Evolutionary conservation across 139 green algal genomes (phyloP).

Genomic region (Pseudopediastrum boryanum): DNA sequence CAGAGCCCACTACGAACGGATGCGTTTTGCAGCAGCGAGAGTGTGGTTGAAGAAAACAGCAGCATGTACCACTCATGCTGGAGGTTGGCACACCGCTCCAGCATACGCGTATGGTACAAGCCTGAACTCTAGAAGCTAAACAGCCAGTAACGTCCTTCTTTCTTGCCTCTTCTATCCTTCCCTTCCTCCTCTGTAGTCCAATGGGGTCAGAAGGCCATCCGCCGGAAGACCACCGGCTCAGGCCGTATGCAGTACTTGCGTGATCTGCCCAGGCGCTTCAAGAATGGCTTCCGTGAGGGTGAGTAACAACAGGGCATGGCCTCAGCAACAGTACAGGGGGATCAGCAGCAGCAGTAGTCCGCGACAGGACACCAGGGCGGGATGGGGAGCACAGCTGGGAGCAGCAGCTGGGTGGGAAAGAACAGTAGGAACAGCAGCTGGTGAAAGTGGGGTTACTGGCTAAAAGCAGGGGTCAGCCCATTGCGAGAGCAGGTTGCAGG

Average conservation of each 20-base stretch:
- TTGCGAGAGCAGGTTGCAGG: too few species aligned
- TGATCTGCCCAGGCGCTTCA: constrained; percentile 89
- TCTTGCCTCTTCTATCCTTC: background rate
- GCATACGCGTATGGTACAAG: too few species aligned
- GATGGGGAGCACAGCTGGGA: background rate
- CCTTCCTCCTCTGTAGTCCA: constrained; percentile 78
- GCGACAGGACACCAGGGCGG: background rate
- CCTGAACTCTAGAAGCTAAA: too few species aligned
- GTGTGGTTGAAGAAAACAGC: too few species aligned
- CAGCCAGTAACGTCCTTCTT: too few species aligned
- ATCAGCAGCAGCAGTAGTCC: background rate
- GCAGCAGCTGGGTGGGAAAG: background rate
- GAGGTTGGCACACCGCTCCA: too few species aligned
- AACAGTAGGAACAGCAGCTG: constrained; percentile 5
- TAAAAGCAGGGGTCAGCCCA: too few species aligned
- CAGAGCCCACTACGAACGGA: too few species aligned
- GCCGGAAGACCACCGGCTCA: constrained; percentile 97
- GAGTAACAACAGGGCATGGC: constrained; percentile 11
- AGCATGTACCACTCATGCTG: too few species aligned
- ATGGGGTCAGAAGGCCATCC: constrained; percentile 97
- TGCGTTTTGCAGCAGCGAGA: too few species aligned
- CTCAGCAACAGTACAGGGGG: background rate
- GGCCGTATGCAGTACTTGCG: constrained; percentile 96
- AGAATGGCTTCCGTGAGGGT: constrained; percentile 95
- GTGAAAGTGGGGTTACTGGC: too few species aligned